Base-by-base conservation (phyloP, 305 asterid species). In the Ajuga reptans region DNA sequence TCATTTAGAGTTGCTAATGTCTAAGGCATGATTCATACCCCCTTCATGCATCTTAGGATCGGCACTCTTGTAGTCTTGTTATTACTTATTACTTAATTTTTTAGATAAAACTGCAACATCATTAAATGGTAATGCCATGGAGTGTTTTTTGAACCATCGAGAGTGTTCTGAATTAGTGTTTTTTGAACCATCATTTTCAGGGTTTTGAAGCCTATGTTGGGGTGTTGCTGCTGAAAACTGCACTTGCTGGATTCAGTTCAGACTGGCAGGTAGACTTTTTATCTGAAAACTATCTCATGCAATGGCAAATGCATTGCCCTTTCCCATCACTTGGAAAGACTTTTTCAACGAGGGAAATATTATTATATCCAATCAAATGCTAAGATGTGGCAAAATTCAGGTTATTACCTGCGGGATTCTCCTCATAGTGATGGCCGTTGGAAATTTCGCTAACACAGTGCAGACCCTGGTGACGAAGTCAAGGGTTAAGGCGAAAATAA, bases 181-280 rank as follows among this genome's bases (percentile, higher is more conserved):
- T 47, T 43, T 14, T 7, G 27, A 21, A 2, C 66, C 17, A n/a
- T 24, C 9, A 50, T 55, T 47, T 78, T 75, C 95, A 90, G 97
- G 95, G 89, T 43, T 86, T 89, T 61, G 96, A 93, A 87, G 99
- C 96, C 57, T 91, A 90, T 83, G 72, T 91, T 72, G 99, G 99
- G 69, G 72, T 90, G 66, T 76, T 84, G 85, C 73, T 90, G 79
- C 97, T 93, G 52, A 82, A 84, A 80, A 90, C 88, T 75, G 97
- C 96, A 51, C 64, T 87, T 58, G 85, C 77, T 72, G 96, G 95
- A 72, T 81, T 82, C 78, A 77, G 78, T 78, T 84, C 88, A 21
- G 96, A 89, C 69, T 93, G 98, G 98, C 98, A 93, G 96, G 98
- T 92, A 80, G 68, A 54, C 57, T 39, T 63, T 63, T 18, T 56